Base-by-base conservation (phyloP, 306 rosid genomes). In the Castanea sativa region DNA sequence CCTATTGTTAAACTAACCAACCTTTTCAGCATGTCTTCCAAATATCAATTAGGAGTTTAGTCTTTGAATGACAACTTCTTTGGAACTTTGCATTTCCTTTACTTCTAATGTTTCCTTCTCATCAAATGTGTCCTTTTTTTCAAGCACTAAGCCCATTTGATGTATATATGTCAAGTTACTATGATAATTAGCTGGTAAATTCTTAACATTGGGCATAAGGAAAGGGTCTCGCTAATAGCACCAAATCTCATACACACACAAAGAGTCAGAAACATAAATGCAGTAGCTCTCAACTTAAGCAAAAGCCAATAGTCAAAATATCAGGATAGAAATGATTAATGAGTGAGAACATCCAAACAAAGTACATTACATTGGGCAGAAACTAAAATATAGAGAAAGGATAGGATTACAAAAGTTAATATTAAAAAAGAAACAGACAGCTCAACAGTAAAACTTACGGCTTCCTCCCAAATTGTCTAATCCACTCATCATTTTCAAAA, bases 401-500 rank as follows among this genome's bases (percentile, higher is more conserved):
- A 64, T 30, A 64, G 70, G 5, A 64, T 32, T 20, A 32, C 43
- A 15, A 65, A 15, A 5, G 19, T 67, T 73, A 52, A 53, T 14
- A 38, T 60, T 38, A 43, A 69, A n/a, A 33, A 75, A 13, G n/a
- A 25, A 71, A 81, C 16, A 81, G 53, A 64, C 55, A 73, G 68
- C 49, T 59, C 65, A 71, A 53, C 21, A 57, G 70, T 57, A 73
- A 69, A 69, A 90, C 97, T 83, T 87, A 95, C 98, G 97, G 99
- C 52, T 88, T 92, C 73, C 76, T 71, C 85, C 96, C 99, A 73
- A 83, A 95, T 20, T 87, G 73, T 55, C 27, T 43, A 58, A 91
- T 76, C 99, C 99, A 95, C 81, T 84, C 97, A 2, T 92, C 85
- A 60, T 67, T 89, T 88, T 95, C 99, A 76, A 91, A 91, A 77